Evolutionary conservation across 129 eudicot genomes (phyloP), one percentile per base, ranked within the genome.

Genomic region (Silybum marianum): DNA sequence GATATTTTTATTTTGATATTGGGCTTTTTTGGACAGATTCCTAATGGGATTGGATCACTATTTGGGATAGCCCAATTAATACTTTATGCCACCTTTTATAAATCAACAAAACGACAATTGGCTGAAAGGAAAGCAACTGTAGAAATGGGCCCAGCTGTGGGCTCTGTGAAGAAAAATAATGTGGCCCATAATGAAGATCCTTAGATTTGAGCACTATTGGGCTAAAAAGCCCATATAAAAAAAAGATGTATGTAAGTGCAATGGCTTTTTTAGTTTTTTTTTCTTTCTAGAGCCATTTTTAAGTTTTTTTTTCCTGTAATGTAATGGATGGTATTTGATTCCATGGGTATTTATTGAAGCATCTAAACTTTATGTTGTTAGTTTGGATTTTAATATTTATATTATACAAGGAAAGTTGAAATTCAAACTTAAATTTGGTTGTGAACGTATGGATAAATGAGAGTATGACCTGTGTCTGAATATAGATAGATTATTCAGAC

Each of bases 71-170:
- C 84, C 85, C 99, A 95, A 68, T 38, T 95, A 65, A 11, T 87
- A 68, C 82, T 95, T 12, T 95, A 92, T 72, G 97, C 97, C 0
- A 77, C 89, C 28, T 95, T 78, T 72, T 95, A 92, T 74, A 88
- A 80, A 26, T 92, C 97, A 23, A 89, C 97, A 8, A 73, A 89
- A 72, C 77, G 85, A 69, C 90, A 86, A 48, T 48, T 86, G 75
- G 86, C 88, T 1, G 94, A 85, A 39, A 90, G 89, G 24, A 79
- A 92, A 65, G 85, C 83, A 72, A 77, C 39, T 39, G 83, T 25
- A 7, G 87, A 70, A 16, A 76, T 75, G 28, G 73, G 69, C 10
- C 78, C 48, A 75, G 1, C 38, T 44, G 48, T 34, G 9, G 79
- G 79, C 13, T 70, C 74, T 6, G 13, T 67, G 3, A 81, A 81